Percentiles rank a stretch among this genome's conserved stretches.
Conservation (phyloP, 768 basidiomycete species). For the Aureoboletus auriporus region DNA sequence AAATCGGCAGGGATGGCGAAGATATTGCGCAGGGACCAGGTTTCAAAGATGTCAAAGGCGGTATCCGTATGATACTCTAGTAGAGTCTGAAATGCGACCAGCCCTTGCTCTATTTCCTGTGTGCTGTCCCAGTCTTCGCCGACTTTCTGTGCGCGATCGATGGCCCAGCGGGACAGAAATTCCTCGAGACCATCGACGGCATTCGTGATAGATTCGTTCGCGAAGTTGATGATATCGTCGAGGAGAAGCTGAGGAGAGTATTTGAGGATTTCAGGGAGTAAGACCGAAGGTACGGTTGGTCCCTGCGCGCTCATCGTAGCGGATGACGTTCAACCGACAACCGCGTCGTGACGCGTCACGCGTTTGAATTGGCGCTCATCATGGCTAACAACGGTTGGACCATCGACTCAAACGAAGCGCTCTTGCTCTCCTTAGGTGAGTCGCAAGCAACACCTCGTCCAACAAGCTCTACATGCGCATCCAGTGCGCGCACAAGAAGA, state of each 20-base stretch:
- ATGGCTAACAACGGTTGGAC: slow-evolving; percentile 59
- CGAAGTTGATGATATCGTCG: slow-evolving; percentile 82
- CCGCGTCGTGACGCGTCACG: slow-evolving; percentile 14
- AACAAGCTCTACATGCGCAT: slow-evolving; percentile 1
- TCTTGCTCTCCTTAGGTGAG: slow-evolving; percentile 71
- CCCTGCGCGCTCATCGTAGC: slow-evolving; percentile 24
- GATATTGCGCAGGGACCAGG: slow-evolving; percentile 85
- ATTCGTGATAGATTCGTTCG: slow-evolving; percentile 74
- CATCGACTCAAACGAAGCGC: slow-evolving; percentile 70
- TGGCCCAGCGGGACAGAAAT: slow-evolving; percentile 70
- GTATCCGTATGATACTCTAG: slow-evolving; percentile 86
- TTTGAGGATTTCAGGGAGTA: slow-evolving; percentile 57
- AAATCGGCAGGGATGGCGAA: slow-evolving; percentile 71
- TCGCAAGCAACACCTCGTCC: neutral
- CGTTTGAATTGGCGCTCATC: neutral
- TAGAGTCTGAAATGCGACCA: slow-evolving; percentile 84
- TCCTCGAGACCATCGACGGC: slow-evolving; percentile 78
- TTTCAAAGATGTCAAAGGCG: slow-evolving; percentile 90
- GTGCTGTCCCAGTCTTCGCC: slow-evolving; percentile 53
- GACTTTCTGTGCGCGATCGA: slow-evolving; percentile 50
- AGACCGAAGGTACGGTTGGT: slow-evolving; percentile 22
- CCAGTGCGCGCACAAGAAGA: slow-evolving; percentile 72
- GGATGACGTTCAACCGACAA: slow-evolving; percentile 11
- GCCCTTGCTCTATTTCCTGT: slow-evolving; percentile 72
- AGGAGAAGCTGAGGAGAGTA: slow-evolving; percentile 83